These are phyloP conservation scores for Pestalotiopsis sp. DNA, from an alignment of 2,329 filamentous ascomycete genomes.

Conservation along the genomic window DNA sequence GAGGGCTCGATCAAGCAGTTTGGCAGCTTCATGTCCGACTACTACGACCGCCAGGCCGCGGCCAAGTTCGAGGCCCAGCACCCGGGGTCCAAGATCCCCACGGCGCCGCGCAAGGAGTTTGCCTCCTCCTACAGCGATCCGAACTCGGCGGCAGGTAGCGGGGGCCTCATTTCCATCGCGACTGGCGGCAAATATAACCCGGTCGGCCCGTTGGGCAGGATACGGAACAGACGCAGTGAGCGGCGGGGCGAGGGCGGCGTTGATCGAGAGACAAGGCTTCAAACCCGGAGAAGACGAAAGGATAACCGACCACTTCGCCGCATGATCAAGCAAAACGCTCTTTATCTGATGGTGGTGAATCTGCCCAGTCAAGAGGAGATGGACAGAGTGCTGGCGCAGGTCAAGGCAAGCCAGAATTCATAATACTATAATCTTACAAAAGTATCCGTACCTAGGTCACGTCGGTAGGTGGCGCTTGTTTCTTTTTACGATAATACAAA, in stretches of 20 bases:
- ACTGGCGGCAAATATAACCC: conserved; percentile 45
- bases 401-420: not conserved
- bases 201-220: conserved; percentile 1
- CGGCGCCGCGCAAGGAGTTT: conserved; percentile 34
- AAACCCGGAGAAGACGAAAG: not conserved
- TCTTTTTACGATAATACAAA: too few relatives aligned
- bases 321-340: conserved; percentile 39
- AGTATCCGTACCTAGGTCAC: too few relatives aligned
- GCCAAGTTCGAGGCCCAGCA: conserved; percentile 35
- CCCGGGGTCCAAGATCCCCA: conserved; percentile 32
- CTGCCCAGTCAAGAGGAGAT: conserved; percentile 48
- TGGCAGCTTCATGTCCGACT: conserved; percentile 44
- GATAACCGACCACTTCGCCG: not conserved
- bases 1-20: conserved; percentile 28
- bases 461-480: too few relatives aligned
- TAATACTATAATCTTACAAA: too few relatives aligned
- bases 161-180: conserved; percentile 46
- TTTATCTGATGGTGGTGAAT: conserved; percentile 55
- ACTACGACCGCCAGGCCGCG: conserved; percentile 51
- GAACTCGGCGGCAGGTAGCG: conserved; percentile 51
- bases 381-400: not conserved
- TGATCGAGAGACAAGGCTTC: not conserved
- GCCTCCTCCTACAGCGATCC: conserved; percentile 52
- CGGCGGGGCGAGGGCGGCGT: not conserved
- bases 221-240: not conserved